Base-by-base conservation (phyloP, 257 asterid species). In the Nicotiana undulata region DNA sequence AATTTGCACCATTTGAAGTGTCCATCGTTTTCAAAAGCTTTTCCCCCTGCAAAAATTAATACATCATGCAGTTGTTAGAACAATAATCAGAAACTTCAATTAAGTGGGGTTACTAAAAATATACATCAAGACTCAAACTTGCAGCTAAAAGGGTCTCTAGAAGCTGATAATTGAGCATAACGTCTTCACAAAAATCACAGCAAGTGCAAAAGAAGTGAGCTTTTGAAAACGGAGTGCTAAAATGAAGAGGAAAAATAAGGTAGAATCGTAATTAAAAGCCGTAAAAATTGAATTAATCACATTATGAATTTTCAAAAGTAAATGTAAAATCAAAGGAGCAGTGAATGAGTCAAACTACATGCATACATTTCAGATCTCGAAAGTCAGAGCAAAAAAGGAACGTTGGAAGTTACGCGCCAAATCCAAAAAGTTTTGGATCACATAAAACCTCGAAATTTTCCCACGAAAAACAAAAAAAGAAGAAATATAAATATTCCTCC, bases 21-120 rank as follows among this genome's bases (percentile, higher is more conserved):
- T 87, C 97, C 52, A 85, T 92, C 92, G 72, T 90, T 91, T 88
- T 94, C 97, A 63, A 79, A 77, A 60, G 87, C 86, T 90, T 86
- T 84, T 84, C 87, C 84, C 78, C 97, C 98, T 88, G 93, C 90
- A 88, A 85, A 82, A 86, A 80, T 82, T 79, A 84, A 66, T 60
- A 77, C 63, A 81, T 75, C 85, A 66, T 86, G 75, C 77, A 29
- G 59, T 29, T 75, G 76, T 87, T 63, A 82, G 84, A 82, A 76
- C 81, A 65, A 0, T 65, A 75, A 75, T 40, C 44, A 37, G 77
- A 81, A 81, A 79, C 68, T 34, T 64, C 77, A 82, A 55, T 81
- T 51, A 80, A 82, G 79, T 51, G 55, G 55, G 55, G 15, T 12
- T 51, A 11, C 55, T 51, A 51, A 51, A 51, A 51, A 51, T 51